Conservation (phyloP, 768 basidiomycete species). For the Pisolithus sp. region DNA sequence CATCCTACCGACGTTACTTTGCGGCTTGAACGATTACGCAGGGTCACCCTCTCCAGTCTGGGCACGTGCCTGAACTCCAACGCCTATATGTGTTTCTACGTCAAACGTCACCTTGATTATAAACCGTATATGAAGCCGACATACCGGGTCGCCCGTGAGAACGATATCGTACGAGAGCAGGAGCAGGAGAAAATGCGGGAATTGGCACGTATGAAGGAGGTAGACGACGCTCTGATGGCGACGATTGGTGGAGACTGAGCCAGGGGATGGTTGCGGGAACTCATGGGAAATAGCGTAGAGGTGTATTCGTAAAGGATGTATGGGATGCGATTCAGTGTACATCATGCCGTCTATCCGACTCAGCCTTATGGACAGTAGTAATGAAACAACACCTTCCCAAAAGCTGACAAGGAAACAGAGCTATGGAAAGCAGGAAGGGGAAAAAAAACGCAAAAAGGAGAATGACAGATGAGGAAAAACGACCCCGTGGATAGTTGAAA, state of each 20-base stretch:
- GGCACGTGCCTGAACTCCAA: constrained; percentile 62
- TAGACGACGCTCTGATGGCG: constrained; percentile 61
- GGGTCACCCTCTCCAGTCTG: constrained; percentile 68
- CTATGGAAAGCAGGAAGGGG: neutral
- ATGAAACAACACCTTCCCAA: constrained; percentile 5
- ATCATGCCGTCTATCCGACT: constrained; percentile 1
- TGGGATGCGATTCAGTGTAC: constrained; percentile 1
- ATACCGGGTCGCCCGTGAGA: constrained; percentile 60
- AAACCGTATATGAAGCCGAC: constrained; percentile 63
- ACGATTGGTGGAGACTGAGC: constrained; percentile 25
- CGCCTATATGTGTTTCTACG: constrained; percentile 95
- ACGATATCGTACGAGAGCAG: constrained; percentile 56
- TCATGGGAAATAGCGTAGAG: no score
- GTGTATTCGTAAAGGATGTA: neutral
- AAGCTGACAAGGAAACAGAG: neutral
- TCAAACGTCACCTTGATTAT: constrained; percentile 84
- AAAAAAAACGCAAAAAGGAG: neutral
- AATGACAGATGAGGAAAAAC: neutral
- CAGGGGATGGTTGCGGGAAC: neutral
- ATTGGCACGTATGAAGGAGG: constrained; percentile 49
- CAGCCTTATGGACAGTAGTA: neutral
- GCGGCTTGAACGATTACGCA: constrained; percentile 16
- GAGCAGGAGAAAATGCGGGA: constrained; percentile 48
- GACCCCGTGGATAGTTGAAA: neutral
- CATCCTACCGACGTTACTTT: no score